Base-by-base conservation (phyloP, 257 asterid species). In the Solanum paucissectum region DNA sequence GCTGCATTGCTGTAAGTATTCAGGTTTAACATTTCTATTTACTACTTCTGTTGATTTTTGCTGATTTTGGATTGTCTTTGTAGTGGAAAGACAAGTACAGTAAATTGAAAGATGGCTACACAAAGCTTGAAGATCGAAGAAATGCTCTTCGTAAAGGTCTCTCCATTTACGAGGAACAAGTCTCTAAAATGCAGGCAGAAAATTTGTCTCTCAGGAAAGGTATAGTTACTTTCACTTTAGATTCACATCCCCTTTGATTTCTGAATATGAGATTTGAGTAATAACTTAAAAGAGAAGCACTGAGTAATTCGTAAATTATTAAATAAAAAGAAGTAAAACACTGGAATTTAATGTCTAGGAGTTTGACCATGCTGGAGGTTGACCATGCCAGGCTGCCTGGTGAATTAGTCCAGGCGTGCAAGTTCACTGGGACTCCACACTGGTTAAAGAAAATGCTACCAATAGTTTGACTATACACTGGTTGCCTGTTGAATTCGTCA, bases 1-100 rank as follows among this genome's bases (percentile, higher is more conserved):
- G 99, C 91, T 96, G 99, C 83, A 90, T 89, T 20, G 72, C 86
- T 93, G 99, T 95, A 91, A 90, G 87, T 29, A 66, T 42, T 23
- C 21, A 18, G 58, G 34, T 44, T 84, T 46, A 36, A n/a, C 21
- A 85, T 11, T 18, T 2, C 16, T 83, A 27, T 5, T 44, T 38
- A 13, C 18, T 37, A 36, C 82, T 27, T 25, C 9, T 12, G 12
- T 29, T 27, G 10, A 21, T n/a, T 18, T 27, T 23, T 27, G 37
- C 58, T 49, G 32, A 58, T 58, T 58, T 58, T 58, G 68, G 68
- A 21, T 58, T 21, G 68, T 21, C 68, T 58, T 58, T 58, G 68
- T 21, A 58, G 68, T 58, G 68, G 68, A 58, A 58, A 58, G 90
- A 90, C 89, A 58, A 58, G 27, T 58, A 21, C 27, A 58, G 86